A percentile compares a stretch with the other conserved stretches of the same genome.
Conservation (phyloP, 495 filamentous ascomycete species). For the Penicillium verhagenii region DNA sequence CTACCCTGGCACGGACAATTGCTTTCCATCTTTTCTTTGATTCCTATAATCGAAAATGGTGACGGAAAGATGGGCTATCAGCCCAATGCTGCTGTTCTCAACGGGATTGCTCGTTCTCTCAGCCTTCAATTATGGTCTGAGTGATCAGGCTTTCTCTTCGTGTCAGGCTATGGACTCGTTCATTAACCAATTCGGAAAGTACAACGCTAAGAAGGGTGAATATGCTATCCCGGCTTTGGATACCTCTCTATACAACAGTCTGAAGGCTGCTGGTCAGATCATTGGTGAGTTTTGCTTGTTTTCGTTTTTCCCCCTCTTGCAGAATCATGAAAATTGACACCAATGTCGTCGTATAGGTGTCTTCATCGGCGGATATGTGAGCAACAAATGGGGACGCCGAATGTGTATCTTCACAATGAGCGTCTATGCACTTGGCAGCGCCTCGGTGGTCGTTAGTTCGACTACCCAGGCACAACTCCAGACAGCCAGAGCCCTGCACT, state of each 20-base stretch:
- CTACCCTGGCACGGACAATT: background rate
- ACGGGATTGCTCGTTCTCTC: constrained; percentile 11
- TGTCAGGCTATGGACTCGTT: constrained; percentile 35
- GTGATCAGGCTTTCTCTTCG: constrained; percentile 32
- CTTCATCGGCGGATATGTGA: constrained; percentile 27
- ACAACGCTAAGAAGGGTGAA: constrained; percentile 14
- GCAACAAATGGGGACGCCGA: constrained; percentile 30
- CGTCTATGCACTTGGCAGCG: constrained; percentile 31
- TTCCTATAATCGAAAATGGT: constrained; percentile 1
- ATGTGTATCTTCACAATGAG: constrained; percentile 37
- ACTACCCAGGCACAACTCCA: constrained; percentile 28
- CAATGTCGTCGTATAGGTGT: constrained; percentile 19
- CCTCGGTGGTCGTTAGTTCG: constrained; percentile 32
- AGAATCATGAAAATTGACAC: too few species aligned
- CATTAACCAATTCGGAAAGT: constrained; percentile 29
- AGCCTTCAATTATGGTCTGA: constrained; percentile 38
- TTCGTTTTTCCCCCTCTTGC: too few species aligned
- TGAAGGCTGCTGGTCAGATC: constrained; percentile 33
- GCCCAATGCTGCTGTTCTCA: constrained; percentile 9
- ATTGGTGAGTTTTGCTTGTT: constrained; percentile 5
- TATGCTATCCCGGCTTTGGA: constrained; percentile 24
- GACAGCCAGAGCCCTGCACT: constrained; percentile 32
- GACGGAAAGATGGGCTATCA: background rate
- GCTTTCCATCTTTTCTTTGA: background rate
- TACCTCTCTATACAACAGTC: constrained; percentile 33